phyloP scores from a whole-genome alignment of 768 basidiomycete species.

The Cystofilobasidium bisporidii region DNA sequence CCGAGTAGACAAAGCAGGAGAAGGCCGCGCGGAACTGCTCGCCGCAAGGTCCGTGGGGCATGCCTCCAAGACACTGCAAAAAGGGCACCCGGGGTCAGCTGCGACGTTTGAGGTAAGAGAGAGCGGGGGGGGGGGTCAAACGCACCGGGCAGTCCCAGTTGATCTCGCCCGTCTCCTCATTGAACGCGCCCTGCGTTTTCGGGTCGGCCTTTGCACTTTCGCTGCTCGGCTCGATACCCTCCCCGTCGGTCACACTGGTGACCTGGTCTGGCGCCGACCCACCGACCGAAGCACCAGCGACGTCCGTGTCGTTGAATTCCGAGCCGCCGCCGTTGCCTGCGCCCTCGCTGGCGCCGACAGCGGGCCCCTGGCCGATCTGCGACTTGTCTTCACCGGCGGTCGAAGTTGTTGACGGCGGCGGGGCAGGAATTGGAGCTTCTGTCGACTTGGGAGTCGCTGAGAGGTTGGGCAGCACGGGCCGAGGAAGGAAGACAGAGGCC shows the following conservation, averaged over 20 bases:
- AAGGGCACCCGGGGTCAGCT: neutral
- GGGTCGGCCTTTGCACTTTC: slow-evolving; percentile 38
- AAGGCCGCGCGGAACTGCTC: slow-evolving; percentile 87
- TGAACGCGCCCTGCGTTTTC: slow-evolving; percentile 51
- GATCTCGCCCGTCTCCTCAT: slow-evolving; percentile 96
- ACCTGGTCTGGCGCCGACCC: neutral
- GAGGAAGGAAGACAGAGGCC: neutral
- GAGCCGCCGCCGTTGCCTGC: neutral
- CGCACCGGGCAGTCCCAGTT: slow-evolving; percentile 91
- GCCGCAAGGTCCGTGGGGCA: slow-evolving; percentile 88
- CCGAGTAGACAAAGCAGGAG: slow-evolving; percentile 89
- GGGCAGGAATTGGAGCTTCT: neutral
- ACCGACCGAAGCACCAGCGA: neutral
- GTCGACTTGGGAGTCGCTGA: slow-evolving; percentile 3
- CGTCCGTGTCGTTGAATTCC: neutral
- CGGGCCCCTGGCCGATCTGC: neutral
- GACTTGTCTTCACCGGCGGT: neutral
- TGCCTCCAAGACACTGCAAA: slow-evolving; percentile 73
- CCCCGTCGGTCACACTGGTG: slow-evolving; percentile 8
- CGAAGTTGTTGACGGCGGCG: neutral
- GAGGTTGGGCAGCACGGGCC: no score
- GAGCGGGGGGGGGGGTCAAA: slow-evolving; percentile 5
- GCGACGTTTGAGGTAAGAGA: neutral
- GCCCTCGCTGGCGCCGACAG: neutral
- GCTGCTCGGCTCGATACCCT: no score